These are phyloP conservation scores for Cucumis sativus DNA, from an alignment of 306 rosid genomes.

Conservation along the genomic window DNA sequence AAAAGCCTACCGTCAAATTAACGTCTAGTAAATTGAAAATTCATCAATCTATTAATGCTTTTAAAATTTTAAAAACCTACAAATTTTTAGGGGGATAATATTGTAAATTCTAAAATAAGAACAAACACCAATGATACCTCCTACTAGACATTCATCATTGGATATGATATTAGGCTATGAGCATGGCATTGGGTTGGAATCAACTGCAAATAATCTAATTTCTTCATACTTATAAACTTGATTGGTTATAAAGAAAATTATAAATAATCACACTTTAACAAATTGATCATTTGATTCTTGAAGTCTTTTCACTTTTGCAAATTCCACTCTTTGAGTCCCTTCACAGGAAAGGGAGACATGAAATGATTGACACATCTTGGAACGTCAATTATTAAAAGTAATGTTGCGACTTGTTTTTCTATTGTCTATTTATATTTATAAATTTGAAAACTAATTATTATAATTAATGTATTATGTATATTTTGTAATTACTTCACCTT, in stretches of 20 bases:
- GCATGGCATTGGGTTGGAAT: not conserved
- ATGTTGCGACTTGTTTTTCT: not conserved
- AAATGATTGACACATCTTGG: not conserved
- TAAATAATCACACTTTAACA: not conserved
- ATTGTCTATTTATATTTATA: not conserved
- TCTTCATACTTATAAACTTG: not conserved
- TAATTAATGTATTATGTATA: not conserved
- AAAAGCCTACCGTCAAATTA: too few species aligned
- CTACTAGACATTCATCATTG: not conserved
- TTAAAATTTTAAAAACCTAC: too few species aligned
- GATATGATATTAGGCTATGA: not conserved
- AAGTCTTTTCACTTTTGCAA: not conserved
- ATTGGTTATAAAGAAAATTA: not conserved
- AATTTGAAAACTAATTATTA: not conserved
- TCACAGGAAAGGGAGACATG: not conserved
- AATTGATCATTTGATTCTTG: not conserved
- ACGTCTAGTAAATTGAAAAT: too few species aligned
- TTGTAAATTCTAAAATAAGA: not conserved
- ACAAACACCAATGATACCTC: not conserved
- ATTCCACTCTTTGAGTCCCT: not conserved
- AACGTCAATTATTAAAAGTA: not conserved
- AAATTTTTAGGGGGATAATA: too few species aligned
- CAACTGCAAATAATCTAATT: not conserved
- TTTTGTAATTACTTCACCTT: too few species aligned
- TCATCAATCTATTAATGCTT: too few species aligned